These are phyloP conservation scores for Colletotrichum nymphaeae DNA, from an alignment of 2,329 filamentous ascomycete genomes.

Conservation along the genomic window DNA sequence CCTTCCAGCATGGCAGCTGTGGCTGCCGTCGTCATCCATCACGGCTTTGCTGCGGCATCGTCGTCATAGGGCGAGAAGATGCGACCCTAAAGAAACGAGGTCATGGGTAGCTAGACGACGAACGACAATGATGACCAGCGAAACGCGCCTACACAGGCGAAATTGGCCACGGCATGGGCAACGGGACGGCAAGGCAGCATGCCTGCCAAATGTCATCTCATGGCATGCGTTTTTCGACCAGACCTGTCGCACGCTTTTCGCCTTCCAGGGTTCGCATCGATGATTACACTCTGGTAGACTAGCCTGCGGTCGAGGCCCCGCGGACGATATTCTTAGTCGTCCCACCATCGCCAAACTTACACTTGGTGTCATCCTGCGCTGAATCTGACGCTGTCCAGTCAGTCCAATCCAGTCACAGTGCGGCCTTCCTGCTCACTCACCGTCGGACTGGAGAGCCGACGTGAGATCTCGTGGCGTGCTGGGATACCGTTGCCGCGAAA, in stretches of 20 bases:
- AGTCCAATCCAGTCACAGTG: constrained; percentile 11
- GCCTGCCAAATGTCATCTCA: constrained; percentile 24
- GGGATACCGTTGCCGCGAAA: constrained; percentile 22
- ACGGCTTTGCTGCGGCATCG: constrained; percentile 6
- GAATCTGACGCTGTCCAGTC: constrained; percentile 11
- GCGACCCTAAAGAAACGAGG: constrained; percentile 1
- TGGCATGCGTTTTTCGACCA: constrained; percentile 5
- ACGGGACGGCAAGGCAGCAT: constrained; percentile 8
- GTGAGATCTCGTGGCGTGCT: constrained; percentile 15
- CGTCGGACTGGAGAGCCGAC: constrained; percentile 9
- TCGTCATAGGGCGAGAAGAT: constrained; percentile 20
- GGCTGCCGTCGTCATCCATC: constrained; percentile 32
- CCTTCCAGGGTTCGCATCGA: constrained; percentile 1
- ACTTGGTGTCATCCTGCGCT: constrained; percentile 16
- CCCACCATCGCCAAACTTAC: constrained; percentile 22
- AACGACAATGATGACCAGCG: not conserved
- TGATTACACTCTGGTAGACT: constrained; percentile 6
- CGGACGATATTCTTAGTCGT: constrained; percentile 12
- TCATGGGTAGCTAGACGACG: constrained; percentile 2
- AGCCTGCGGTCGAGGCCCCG: constrained; percentile 20
- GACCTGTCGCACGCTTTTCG: constrained; percentile 1
- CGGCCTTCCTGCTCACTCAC: not conserved
- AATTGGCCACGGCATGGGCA: not conserved
- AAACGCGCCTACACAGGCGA: constrained; percentile 9
- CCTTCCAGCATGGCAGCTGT: constrained; percentile 12